These are phyloP conservation scores for Aspergillus homomorphus DNA, from an alignment of 495 filamentous ascomycete species.

Conservation along the genomic window DNA sequence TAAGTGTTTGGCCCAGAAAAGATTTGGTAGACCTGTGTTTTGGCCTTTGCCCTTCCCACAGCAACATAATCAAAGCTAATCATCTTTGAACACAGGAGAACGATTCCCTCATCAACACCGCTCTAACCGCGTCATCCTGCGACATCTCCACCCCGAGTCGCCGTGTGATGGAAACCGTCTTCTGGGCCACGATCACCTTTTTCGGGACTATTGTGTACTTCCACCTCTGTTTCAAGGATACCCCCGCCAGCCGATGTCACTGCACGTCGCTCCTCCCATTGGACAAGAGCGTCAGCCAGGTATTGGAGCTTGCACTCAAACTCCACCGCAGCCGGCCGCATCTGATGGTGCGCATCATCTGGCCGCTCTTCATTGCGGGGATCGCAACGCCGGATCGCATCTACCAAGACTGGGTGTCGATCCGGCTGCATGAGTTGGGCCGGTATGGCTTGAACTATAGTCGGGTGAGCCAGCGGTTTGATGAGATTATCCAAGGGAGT, in stretches of 20 bases:
- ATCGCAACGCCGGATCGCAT: slow-evolving; percentile 31
- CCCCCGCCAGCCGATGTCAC: background rate
- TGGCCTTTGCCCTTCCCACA: background rate
- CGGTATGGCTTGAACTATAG: slow-evolving; percentile 20
- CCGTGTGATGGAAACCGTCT: slow-evolving; percentile 31
- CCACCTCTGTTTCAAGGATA: slow-evolving; percentile 23
- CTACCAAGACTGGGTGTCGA: slow-evolving; percentile 37
- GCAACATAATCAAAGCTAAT: background rate
- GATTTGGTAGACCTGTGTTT: too few relatives aligned
- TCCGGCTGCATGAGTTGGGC: slow-evolving; percentile 31
- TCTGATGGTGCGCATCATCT: slow-evolving; percentile 29
- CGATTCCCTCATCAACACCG: slow-evolving; percentile 25
- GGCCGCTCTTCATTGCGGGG: slow-evolving; percentile 32
- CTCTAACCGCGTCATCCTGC: slow-evolving; percentile 21
- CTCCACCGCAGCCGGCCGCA: slow-evolving; percentile 30
- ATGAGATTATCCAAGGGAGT: slow-evolving; percentile 25
- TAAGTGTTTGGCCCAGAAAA: too few relatives aligned
- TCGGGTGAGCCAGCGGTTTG: slow-evolving; percentile 24
- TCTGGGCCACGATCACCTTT: slow-evolving; percentile 33
- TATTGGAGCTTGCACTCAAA: slow-evolving; percentile 29
- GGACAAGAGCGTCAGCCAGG: slow-evolving; percentile 21
- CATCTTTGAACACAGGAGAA: slow-evolving; percentile 21
- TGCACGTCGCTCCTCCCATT: slow-evolving; percentile 15
- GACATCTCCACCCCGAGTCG: slow-evolving; percentile 21
- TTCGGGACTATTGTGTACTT: slow-evolving; percentile 30